Evolutionary conservation across 768 basidiomycete genomes (phyloP), one percentile per base, ranked within the genome.

Genomic region (Amanita muscaria): DNA sequence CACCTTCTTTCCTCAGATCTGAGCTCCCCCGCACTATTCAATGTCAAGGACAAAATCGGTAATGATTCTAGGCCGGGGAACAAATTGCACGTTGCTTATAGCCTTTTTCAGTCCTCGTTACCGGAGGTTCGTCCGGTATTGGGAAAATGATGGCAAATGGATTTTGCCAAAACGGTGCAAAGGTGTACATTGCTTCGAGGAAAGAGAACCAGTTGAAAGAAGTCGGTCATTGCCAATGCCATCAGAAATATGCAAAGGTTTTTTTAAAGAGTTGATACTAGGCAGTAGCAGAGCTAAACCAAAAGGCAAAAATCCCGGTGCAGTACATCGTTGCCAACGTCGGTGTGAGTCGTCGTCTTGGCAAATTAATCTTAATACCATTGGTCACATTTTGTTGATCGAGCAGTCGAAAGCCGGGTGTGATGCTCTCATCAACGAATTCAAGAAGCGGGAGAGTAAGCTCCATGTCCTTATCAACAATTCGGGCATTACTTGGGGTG

Each of bases 141-240:
- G 89, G 89, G 6, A 80, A 76, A 55, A 83, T 88, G 76, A 89
- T 92, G 53, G 88, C 90, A 18, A 66, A 77, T 0, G 81, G 85
- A 1, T 82, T 88, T 53, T 85, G 83, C 1, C 77, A 82, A 63
- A 91, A 92, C 54, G 90, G 90, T 10, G 87, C 83, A 25, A 83
- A 79, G 53, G 90, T 94, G 32, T 91, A 92, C 64, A 90, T 93
- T 52, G 88, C 90, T 11, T 81, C 87, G 9, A 72, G 90, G 44
- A 91, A 89, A 58, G 85, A 88, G 64, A 59, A 68, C 15, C 82
- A 83, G 53, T 70, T 93, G 46, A 78, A 83, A 64, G 76, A 84
- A 71, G 86, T 83, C 45, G 41, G 71, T 59, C 27, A 37, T 39
- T 29, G 12, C 18, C 23, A 11, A 7, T 6, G 30, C 14, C 32